Evolutionary conservation across 1,139 yeast species (phyloP).

Genomic region (Pichia sp.): DNA sequence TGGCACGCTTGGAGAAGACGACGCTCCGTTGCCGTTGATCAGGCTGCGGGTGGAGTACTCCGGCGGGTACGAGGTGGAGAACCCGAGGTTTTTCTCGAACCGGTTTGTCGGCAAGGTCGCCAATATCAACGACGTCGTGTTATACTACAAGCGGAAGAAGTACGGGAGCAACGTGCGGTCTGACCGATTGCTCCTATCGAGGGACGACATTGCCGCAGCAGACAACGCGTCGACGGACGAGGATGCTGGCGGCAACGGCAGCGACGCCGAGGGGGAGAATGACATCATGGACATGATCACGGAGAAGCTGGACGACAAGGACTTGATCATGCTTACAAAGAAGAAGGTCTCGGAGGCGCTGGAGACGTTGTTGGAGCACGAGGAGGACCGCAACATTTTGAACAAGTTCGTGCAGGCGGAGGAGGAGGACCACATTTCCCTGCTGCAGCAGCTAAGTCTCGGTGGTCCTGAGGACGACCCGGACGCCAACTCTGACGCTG

Average conservation of each 20-base stretch:
- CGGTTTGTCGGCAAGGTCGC: constrained; percentile 90
- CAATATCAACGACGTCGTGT: constrained; percentile 79
- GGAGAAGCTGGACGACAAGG: constrained; percentile 57
- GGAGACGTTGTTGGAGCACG: constrained; percentile 56
- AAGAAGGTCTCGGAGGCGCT: constrained; percentile 73
- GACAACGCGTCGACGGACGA: constrained; percentile 8
- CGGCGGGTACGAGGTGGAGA: constrained; percentile 89
- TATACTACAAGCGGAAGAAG: constrained; percentile 52
- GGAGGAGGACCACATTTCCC: constrained; percentile 55
- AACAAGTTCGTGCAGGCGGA: constrained; percentile 67
- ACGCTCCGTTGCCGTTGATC: constrained; percentile 68
- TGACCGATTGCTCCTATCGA: background rate
- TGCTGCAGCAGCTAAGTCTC: constrained; percentile 45
- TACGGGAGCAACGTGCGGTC: constrained; percentile 22
- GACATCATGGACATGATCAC: constrained; percentile 59
- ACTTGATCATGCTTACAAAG: constrained; percentile 70
- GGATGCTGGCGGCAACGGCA: constrained; percentile 37
- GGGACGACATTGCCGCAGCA: constrained; percentile 22
- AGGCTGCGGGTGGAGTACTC: constrained; percentile 83
- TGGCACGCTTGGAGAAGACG: constrained; percentile 25
- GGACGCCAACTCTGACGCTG: background rate
- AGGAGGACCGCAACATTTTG: constrained; percentile 70
- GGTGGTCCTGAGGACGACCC: constrained; percentile 20
- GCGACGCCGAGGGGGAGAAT: constrained; percentile 24
- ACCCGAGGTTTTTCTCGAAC: constrained; percentile 83